These are phyloP conservation scores for Dryas octopetala DNA, from an alignment of 306 rosid genomes.

Conservation along the genomic window DNA sequence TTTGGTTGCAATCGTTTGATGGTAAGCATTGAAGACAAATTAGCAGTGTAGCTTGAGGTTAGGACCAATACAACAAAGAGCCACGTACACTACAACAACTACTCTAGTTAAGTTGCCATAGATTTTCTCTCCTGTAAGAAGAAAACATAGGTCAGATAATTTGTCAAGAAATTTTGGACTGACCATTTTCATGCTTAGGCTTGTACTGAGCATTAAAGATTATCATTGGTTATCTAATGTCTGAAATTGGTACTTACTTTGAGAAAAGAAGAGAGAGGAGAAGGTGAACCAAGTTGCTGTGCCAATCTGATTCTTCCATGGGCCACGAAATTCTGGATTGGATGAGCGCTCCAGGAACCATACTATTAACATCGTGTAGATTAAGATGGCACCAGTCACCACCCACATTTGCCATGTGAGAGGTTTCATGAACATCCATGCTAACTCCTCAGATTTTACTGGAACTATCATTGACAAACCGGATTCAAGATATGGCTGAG, in stretches of 20 bases:
- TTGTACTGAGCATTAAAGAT: background rate
- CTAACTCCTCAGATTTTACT: constrained; percentile 27
- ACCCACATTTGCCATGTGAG: constrained; percentile 68
- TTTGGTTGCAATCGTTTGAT: constrained; percentile 39
- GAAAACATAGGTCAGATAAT: background rate
- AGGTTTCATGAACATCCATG: constrained; percentile 68
- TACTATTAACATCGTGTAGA: constrained; percentile 54
- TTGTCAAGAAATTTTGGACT: background rate
- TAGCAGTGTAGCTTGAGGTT: constrained; percentile 69
- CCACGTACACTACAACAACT: constrained; percentile 58
- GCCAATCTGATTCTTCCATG: constrained; percentile 51
- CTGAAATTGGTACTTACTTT: constrained; percentile 44
- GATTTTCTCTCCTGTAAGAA: constrained; percentile 47
- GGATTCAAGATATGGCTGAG: constrained; percentile 65
- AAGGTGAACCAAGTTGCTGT: constrained; percentile 61
- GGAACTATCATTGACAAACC: constrained; percentile 64
- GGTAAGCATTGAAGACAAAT: constrained; percentile 69
- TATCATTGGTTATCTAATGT: background rate
- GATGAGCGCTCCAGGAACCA: constrained; percentile 58
- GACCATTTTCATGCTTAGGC: background rate
- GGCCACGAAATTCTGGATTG: constrained; percentile 57
- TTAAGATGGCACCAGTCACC: constrained; percentile 35
- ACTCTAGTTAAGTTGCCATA: constrained; percentile 43
- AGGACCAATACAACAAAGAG: constrained; percentile 54
- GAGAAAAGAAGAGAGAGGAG: constrained; percentile 74